Evolutionary conservation across 306 rosid genomes (phyloP), one percentile per base, ranked within the genome.

Genomic region (Gynostemma pentaphyllum): DNA sequence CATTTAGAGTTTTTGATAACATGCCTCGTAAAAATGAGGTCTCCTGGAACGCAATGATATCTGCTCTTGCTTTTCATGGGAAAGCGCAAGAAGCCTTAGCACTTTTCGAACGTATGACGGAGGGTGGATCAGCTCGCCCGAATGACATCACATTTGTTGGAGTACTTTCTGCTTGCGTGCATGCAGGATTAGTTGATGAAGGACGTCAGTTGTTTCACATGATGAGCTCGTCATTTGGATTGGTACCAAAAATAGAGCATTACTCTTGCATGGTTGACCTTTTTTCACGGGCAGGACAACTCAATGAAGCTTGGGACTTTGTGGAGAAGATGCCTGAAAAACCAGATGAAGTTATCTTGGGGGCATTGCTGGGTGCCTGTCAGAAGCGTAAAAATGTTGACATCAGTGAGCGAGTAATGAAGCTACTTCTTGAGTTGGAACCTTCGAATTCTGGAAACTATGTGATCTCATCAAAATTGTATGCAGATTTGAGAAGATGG

Each of bases 11-110:
- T 57, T 91, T 88, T 70, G 70, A 82, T 34, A 70, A 70, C 36
- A 86, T 91, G 89, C 92, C 95, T 54, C 78, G 5, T 19, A 91
- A 85, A 74, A 88, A 88, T 62, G 95, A 91, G 72, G 96, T 80
- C 57, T 83, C 98, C 18, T 91, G 98, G 98, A 91, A 88, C 71
- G 92, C 92, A 55, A 88, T 88, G 92, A 91, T 91, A 55, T 83
- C 98, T 74, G 96, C 95, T 9, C 87, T 88, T 79, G 98, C 96
- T 72, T 85, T 82, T 76, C 95, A 91, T 70, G 98, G 96, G 13
- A 75, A 74, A 76, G 96, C 96, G 19, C 45, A 69, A 75, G 95
- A 88, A 52, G 92, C 95, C 47, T 55, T 91, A 14, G 62, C 83
- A 64, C 70, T 87, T 21, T 91, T 91, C 72, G 50, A 84, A 69